Evolutionary conservation across 345 rosid genomes (phyloP), one percentile per base, ranked within the genome.

Genomic region (Salix caprea): DNA sequence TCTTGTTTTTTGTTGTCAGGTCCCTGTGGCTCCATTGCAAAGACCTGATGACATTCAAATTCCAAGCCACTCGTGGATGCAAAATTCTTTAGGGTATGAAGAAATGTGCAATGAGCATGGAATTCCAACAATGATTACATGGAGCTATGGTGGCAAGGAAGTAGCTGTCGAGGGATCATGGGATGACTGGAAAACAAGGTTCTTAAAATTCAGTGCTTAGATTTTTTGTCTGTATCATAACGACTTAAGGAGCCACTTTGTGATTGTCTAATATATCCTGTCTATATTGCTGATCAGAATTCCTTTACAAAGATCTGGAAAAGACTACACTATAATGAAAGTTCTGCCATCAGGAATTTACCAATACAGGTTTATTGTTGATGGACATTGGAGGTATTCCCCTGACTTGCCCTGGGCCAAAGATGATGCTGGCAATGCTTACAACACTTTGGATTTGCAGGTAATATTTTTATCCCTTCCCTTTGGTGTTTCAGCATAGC

Each of bases 321-420:
- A 92, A 87, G 99, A 96, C 87, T 91, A 85, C 81, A 87, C 92
- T 12, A 91, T 96, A 36, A 90, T 96, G 98, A 96, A 93, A 84
- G 98, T 96, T 52, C 86, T 96, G 76, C 97, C 98, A 30, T 94
- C 98, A 40, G 99, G 99, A 13, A 94, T 94, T 71, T 96, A 96
- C 79, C 97, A 89, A 76, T 96, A 94, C 72, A 83, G 95, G 84
- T 94, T 94, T 82, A 77, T 96, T 77, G 97, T 94, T 37, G 99
- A 96, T 88, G 98, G 98, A 56, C 97, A 89, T 76, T 84, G 92
- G 94, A 91, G 87, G 87, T 86, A 89, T 83, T 86, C 91, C 72
- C 91, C 97, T 48, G 98, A 94, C 82, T 75, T 94, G 67, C 99
- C 98, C 26, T 90, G 90, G 76, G 86, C 90, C 37, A 90, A 89